A percentile compares a stretch with the other conserved stretches of the same genome.
Evolutionary conservation across 2,329 filamentous ascomycete genomes (phyloP).

Genomic region (Diplodia mutila): DNA sequence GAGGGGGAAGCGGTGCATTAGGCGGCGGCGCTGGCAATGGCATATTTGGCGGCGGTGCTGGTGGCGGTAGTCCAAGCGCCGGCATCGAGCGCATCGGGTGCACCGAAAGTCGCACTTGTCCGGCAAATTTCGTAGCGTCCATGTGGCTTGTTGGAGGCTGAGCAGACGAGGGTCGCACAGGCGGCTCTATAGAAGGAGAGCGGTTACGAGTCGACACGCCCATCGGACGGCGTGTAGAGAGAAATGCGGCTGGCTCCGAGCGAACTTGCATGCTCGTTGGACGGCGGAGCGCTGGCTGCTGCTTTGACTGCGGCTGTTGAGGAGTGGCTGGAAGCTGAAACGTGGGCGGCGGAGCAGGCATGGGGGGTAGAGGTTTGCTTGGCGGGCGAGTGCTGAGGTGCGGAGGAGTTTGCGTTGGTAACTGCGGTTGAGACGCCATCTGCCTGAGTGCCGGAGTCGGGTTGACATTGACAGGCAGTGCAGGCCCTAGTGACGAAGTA

Average conservation of each 20-base stretch:
- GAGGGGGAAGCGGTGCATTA: conserved; percentile 12
- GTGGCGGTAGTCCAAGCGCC: conserved; percentile 48
- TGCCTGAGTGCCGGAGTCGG: conserved; percentile 9
- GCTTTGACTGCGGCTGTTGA: conserved; percentile 10
- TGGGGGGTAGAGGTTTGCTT: conserved; percentile 23
- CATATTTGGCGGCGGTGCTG: conserved; percentile 50
- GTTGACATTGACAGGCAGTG: conserved; percentile 24
- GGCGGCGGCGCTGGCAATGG: conserved; percentile 48
- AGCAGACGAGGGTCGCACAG: conserved; percentile 5
- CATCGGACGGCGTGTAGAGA: conserved; percentile 41
- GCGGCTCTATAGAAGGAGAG: conserved; percentile 8
- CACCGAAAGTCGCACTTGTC: conserved; percentile 26
- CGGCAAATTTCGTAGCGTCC: neutral
- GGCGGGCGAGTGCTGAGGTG: neutral
- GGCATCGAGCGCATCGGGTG: conserved; percentile 39
- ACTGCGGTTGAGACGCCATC: conserved; percentile 13
- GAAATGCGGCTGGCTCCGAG: conserved; percentile 48
- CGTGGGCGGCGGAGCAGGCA: conserved; percentile 26
- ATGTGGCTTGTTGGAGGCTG: neutral
- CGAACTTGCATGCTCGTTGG: conserved; percentile 51
- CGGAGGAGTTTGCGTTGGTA: neutral
- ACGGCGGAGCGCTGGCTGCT: conserved; percentile 40
- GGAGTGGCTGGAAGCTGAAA: conserved; percentile 26
- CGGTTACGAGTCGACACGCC: conserved; percentile 21
- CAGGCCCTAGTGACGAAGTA: conserved; percentile 36